Conservation (phyloP, 345 rosid genomes). For the Aquilaria yunnanensis region DNA sequence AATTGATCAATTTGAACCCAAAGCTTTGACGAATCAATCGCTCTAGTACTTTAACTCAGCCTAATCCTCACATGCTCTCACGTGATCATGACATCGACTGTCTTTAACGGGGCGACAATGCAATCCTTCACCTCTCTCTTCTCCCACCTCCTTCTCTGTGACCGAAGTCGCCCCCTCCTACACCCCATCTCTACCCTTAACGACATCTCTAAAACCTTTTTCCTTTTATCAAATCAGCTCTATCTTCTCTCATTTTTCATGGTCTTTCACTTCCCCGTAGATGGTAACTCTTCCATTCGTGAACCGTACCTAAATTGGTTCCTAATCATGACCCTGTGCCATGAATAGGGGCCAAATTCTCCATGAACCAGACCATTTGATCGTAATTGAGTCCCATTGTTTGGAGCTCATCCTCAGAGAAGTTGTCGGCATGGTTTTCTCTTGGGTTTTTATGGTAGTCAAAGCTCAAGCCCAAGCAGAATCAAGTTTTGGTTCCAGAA, state of each 20-base stretch:
- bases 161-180: no score
- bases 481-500: neutral
- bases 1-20: no score
- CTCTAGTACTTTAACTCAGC: no score
- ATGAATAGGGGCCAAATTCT: constrained; percentile 91
- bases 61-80: no score
- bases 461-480: constrained; percentile 27
- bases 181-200: no score
- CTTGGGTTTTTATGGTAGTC: constrained; percentile 53
- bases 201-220: no score
- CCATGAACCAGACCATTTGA: constrained; percentile 85
- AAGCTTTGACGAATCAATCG: no score
- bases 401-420: constrained; percentile 72
- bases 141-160: no score
- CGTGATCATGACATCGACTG: no score
- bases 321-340: constrained; percentile 95
- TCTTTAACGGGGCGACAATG: no score
- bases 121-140: no score
- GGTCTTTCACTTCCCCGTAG: constrained; percentile 54
- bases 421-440: constrained; percentile 60
- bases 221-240: constrained; percentile 17
- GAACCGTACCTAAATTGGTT: constrained; percentile 70
- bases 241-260: constrained; percentile 79
- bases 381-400: constrained; percentile 84
- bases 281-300: constrained; percentile 71